A percentile compares a stretch with the other conserved stretches of the same genome.
These are phyloP conservation scores for Penicillium sp. DNA, from an alignment of 2,329 filamentous ascomycete genomes.

Conservation along the genomic window DNA sequence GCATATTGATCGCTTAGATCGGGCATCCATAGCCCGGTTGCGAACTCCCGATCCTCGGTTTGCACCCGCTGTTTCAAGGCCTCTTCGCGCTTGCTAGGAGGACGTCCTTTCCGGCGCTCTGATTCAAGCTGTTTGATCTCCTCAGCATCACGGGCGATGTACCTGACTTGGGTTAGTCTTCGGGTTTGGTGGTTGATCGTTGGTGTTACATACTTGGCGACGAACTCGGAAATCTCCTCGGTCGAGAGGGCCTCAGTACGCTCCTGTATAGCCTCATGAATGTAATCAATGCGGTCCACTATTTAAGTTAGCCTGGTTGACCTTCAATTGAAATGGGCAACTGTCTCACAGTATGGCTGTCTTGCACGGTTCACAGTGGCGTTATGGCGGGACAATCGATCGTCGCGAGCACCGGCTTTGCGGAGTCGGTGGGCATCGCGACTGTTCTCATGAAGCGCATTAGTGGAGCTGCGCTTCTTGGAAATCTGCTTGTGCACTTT, in stretches of 20 bases:
- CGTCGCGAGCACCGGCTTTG: slow-evolving; percentile 74
- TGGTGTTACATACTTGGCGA: slow-evolving; percentile 54
- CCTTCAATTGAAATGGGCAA: background rate
- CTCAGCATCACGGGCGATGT: slow-evolving; percentile 36
- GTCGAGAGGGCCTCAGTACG: slow-evolving; percentile 34
- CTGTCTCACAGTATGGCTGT: slow-evolving; percentile 63
- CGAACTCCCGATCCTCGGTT: slow-evolving; percentile 73
- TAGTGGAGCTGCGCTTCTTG: slow-evolving; percentile 77
- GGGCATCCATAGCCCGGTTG: slow-evolving; percentile 76
- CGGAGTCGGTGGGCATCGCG: slow-evolving; percentile 80
- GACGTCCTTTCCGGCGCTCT: slow-evolving; percentile 72
- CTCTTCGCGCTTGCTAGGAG: slow-evolving; percentile 73
- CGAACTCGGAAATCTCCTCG: slow-evolving; percentile 47
- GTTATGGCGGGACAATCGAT: slow-evolving; percentile 72
- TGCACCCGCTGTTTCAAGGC: slow-evolving; percentile 69
- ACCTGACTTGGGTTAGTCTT: slow-evolving; percentile 23
- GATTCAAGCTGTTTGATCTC: slow-evolving; percentile 50
- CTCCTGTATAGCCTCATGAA: slow-evolving; percentile 60
- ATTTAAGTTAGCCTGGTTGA: background rate
- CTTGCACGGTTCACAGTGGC: slow-evolving; percentile 70
- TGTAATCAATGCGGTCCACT: slow-evolving; percentile 69
- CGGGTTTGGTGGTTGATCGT: background rate
- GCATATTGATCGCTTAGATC: slow-evolving; percentile 69
- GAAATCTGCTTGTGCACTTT: slow-evolving; percentile 87
- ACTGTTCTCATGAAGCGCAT: slow-evolving; percentile 80